Base-by-base conservation (phyloP, 352 stramenopile genomes). In the Pythium volutum region DNA sequence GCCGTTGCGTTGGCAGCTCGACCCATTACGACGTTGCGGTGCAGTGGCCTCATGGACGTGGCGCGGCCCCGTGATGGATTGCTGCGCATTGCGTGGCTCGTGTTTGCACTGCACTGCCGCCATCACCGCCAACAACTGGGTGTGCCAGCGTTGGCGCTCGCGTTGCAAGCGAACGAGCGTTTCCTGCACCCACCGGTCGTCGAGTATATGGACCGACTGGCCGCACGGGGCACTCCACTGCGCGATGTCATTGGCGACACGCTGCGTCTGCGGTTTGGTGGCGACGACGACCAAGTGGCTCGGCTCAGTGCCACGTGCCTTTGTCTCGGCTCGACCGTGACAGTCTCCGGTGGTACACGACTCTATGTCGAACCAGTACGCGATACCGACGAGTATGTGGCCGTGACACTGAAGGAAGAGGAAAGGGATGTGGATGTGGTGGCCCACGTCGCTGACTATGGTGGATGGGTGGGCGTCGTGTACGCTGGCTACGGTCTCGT, bases 11-110 rank as follows among this genome's bases (percentile, higher is more conserved):
- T 36, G 25, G 25, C 25, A 26, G 4, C 46, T 2, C 14, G 1
- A 10, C 25, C 46, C 11, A 23, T 50, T 26, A 15, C 14, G 0
- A 26, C 16, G 33, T 31, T 55, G 14, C n/a, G 49, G 3, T 55
- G 49, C 29, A n/a, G 20, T n/a, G 27, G 33, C 3, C 18, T 55
- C 6, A 31, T 55, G 18, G 29, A 55, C n/a, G 29, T 20, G 33
- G 11, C 10, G 11, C 27, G 16, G 29, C 29, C 18, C 4, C n/a
- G 16, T 2, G 15, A 47, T 4, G 3, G 36, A 18, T 34, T 57
- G 20, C 33, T 43, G 15, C 50, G 50, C 9, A 33, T 57, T 22
- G 50, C 50, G 36, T 57, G 34, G 49, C 20, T 56, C 14, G 31
- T 29, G 16, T 55, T 43, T 42, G 49, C 49, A 6, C 25, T 53